These are phyloP conservation scores for Krasilnikovozyma curviuscula DNA, from an alignment of 768 basidiomycete genomes.

Conservation along the genomic window DNA sequence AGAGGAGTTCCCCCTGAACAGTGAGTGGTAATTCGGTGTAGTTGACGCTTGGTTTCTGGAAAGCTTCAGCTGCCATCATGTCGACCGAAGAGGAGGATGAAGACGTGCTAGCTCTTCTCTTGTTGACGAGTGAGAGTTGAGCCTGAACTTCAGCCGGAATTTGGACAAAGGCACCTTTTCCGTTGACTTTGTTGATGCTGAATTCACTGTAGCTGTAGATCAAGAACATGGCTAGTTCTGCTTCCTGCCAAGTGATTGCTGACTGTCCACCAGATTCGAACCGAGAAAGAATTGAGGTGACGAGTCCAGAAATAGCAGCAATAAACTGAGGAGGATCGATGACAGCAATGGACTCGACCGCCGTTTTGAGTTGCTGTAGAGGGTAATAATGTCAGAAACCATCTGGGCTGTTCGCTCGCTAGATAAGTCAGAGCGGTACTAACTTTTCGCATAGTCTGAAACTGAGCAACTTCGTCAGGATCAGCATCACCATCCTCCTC, in stretches of 20 bases:
- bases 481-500: slow-evolving; percentile 48
- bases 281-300: slow-evolving; percentile 52
- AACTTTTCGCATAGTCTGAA: slow-evolving; percentile 72
- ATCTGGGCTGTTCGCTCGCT: no score
- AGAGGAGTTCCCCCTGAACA: slow-evolving; percentile 71
- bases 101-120: slow-evolving; percentile 1
- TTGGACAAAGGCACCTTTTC: slow-evolving; percentile 68
- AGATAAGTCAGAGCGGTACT: slow-evolving; percentile 14
- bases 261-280: slow-evolving; percentile 38
- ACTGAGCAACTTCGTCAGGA: slow-evolving; percentile 65
- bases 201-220: slow-evolving; percentile 86
- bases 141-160: slow-evolving; percentile 42
- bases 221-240: slow-evolving; percentile 80
- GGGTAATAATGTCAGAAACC: no score
- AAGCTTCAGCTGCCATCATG: not conserved
- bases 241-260: slow-evolving; percentile 68
- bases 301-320: slow-evolving; percentile 49
- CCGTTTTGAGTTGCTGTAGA: slow-evolving; percentile 53
- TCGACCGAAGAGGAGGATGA: slow-evolving; percentile 5
- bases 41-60: slow-evolving; percentile 17
- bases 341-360: slow-evolving; percentile 66
- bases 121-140: slow-evolving; percentile 24
- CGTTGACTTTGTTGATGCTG: slow-evolving; percentile 48
- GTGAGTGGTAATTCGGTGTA: slow-evolving; percentile 50
- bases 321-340: slow-evolving; percentile 76